Evolutionary conservation across 1,284 basidiomycete genomes (phyloP), one percentile per base, ranked within the genome.

Genomic region (Cutaneotrichosporon sp.): DNA sequence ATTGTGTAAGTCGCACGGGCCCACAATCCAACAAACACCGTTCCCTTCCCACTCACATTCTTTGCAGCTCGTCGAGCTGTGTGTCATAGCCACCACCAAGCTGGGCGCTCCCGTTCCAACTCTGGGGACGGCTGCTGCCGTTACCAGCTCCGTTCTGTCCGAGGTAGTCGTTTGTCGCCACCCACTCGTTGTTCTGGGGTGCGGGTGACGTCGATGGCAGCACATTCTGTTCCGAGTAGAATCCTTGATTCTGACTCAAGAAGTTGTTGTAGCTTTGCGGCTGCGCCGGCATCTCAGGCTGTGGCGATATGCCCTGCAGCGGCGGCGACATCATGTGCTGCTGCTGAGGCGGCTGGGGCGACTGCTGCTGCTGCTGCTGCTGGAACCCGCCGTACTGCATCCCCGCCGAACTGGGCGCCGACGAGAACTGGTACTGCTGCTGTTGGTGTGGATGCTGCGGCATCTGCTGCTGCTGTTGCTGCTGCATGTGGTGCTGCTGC

Each of bases 41-140:
- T 18, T 22, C 8, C 8, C 26, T 34, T 15, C 30, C 26, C 35
- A 70, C 68, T 66, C 56, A 72, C 70, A 70, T 68, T 51, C 66
- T 49, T 49, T 70, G 65, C 23, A 72, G 45, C 48, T 69, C 69
- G 40, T 65, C 57, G 12, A 64, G 51, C 39, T 63, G 55, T 10
- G 63, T 63, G 14, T 66, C 61, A 20, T 46, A 59, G 45, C 54
- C 41, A 56, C 52, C 46, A 49, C 37, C 26, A n/a, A 49, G 30
- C 36, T 55, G 54, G 26, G 36, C 41, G 18, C 49, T 51, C 2
- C 56, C 57, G 23, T 46, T 46, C 49, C 54, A 59, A 21, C 54
- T 30, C 26, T 30, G 26, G 10, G 26, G 26, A 30, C 26, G 26
- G 26, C 26, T 30, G 26, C 26, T 30, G n/a, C n/a, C n/a, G 26